Evolutionary conservation across 768 basidiomycete species (phyloP).

Genomic region (Lactarius pseudohatsudake): DNA sequence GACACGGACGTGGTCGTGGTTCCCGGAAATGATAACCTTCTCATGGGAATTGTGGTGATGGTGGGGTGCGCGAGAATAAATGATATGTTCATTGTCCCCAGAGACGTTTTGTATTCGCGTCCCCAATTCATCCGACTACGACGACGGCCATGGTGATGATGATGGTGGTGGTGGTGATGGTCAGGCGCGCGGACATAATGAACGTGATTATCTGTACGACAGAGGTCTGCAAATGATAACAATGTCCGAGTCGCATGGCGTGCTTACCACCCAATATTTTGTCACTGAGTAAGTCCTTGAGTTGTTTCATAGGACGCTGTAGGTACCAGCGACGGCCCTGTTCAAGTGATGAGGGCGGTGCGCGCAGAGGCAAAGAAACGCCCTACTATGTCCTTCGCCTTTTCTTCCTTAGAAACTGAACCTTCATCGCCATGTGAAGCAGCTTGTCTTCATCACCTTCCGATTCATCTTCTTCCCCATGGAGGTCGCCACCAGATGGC

Average conservation of each 20-base stretch:
- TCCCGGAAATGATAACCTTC: background rate
- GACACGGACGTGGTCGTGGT: conserved; percentile 25
- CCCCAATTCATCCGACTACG: background rate
- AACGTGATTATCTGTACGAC: conserved; percentile 4
- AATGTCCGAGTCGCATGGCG: background rate
- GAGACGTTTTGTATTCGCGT: background rate
- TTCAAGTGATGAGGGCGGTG: background rate
- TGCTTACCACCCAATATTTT: conserved; percentile 12
- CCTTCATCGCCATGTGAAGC: conserved; percentile 6
- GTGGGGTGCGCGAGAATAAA: conserved; percentile 12
- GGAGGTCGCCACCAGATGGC: background rate
- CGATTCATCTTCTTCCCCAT: background rate
- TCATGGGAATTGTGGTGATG: conserved; percentile 11
- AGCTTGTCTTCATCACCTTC: background rate
- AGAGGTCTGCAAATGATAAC: conserved; percentile 1
- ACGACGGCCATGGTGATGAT: conserved; percentile 16
- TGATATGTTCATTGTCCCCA: background rate
- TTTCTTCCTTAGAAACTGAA: conserved; percentile 13
- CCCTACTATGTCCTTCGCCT: conserved; percentile 18
- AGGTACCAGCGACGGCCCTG: conserved; percentile 30
- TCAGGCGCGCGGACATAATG: conserved; percentile 12
- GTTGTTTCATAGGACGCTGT: conserved; percentile 26
- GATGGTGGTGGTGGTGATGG: conserved; percentile 14
- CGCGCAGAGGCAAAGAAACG: background rate
- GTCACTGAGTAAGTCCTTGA: conserved; percentile 27